Evolutionary conservation across 371 early-diverging fungal genomes (phyloP), one percentile per base, ranked within the genome.

Genomic region (Mortierella sp.): DNA sequence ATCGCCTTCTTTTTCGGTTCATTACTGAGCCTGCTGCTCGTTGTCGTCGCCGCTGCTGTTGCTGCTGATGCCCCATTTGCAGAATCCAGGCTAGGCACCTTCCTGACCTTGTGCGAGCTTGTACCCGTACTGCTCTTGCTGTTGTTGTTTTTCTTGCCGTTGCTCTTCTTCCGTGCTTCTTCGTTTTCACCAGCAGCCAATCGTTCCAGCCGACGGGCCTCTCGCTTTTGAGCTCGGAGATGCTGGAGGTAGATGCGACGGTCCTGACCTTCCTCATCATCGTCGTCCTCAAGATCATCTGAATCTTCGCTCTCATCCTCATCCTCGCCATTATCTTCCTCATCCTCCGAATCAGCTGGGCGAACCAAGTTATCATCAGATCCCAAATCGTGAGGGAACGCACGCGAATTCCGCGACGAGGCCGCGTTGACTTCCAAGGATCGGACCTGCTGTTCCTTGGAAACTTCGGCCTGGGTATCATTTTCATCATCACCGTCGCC

Each of bases 201-300:
- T 59, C 75, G 75, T 60, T 65, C 72, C 72, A 58, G 62, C 41
- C 72, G 72, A 61, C 72, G 66, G 28, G 66, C 72, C 23, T 72
- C 72, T 9, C 72, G 66, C 47, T 48, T 26, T 49, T 72, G 60
- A 26, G 53, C 49, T 6, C 72, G 61, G 47, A 66, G 62, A 11
- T 72, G 56, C 42, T 72, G 72, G 41, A 72, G 61, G 31, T 72
- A 72, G 44, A 72, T 72, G 24, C 72, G 61, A 34, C 72, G 72
- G 54, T 72, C 72, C 53, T 72, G 72, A 34, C 72, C 67, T 44
- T 72, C 72, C 42, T 72, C 72, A 42, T 72, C 72, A 50, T 66
- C 72, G 34, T 66, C 53, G 26, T 72, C 72, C 41, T 72, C 72
- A 27, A 72, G 49, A 50, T 72, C 72, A 0, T 72, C 72, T 5